Base-by-base conservation (phyloP, 306 rosid genomes). In the Cicer arietinum region DNA sequence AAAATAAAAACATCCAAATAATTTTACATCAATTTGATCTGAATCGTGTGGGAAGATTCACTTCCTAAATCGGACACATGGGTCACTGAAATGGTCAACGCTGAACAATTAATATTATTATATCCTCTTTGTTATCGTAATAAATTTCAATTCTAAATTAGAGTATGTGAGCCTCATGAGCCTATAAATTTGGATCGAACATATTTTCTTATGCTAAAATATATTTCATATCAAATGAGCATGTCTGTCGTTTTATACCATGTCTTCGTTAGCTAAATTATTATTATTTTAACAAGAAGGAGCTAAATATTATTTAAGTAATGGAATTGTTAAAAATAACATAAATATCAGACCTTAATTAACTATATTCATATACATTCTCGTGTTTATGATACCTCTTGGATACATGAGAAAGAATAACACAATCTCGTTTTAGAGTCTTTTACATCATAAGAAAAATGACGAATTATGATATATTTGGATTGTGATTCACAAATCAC, bases 221-320 rank as follows among this genome's bases (percentile, higher is more conserved):
- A 9, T 20, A 22, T 11, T 30, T 37, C 43, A 30, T 30, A 3
- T 30, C 7, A 84, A 86, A 85, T 82, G 94, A 88, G 94, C 76
- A 91, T 91, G 90, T 91, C 86, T 91, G 97, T 91, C 90, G 52
- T 80, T 83, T 76, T 82, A 20, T 74, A 45, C 74, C 51, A 10
- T 30, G 17, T 77, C 72, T 10, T 30, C 7, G 37, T 0, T 30
- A 4, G 1, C 14, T 40, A 61, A 16, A 51, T 71, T 63, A 60
- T 30, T 30, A 30, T 30, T 30, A 30, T 30, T 30, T 30, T 30
- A 5, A 25, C 35, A 30, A 30, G 5, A 30, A 30, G 35, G 35
- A 30, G 35, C 35, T 30, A 30, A 30, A 3, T 30, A 30, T 30
- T 30, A 30, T 30, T 58, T 11, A 46, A 46, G 30, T 48, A 17